Base-by-base conservation (phyloP, 345 rosid genomes). In the Lepidium didymum region DNA sequence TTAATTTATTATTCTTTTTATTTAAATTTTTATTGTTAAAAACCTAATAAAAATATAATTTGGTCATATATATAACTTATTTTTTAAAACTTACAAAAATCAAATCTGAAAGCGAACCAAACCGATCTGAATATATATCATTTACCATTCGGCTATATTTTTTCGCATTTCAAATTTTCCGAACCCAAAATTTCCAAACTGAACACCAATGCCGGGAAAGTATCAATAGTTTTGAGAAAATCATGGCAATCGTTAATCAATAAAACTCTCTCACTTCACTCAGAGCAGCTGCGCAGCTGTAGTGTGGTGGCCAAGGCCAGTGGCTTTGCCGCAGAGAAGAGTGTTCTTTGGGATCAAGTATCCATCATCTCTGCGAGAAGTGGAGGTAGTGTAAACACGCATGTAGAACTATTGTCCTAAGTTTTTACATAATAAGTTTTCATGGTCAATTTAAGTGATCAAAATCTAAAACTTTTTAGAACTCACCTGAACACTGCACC, bases 331-430 rank as follows among this genome's bases (percentile, higher is more conserved):
- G 53, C 95, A 90, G 15, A 83, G 87, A 63, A 83, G 77, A 54
- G 59, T 47, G 12, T 54, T 46, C 10, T 29, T 66, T 0, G 70
- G 51, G 7, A 52, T 41, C 27, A 27, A 51, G 42, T 35, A 52
- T 14, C 2, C 21, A 19, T 65, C 47, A 23, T 49, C 58, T 38
- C 23, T 50, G 38, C 50, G 38, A 4, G 57, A 64, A 21, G 46
- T 64, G 8, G 61, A 62, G 8, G 12, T 52, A 41, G 67, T 71
- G 52, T 67, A 80, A 12, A 87, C 96, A 44, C 92, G 69, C 67
- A 92, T 10, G 64, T 92, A 89, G 27, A 92, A 82, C 23, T 87
- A 90, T 50, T 91, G 96, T 38, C 96, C 97, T 0, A 89, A 84
- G 65, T 91, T 40, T 27, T 27, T 18, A 49, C 4, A 18, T 19